Base-by-base conservation (phyloP, 148 eudicot species). In the Chenopodium quinoa region DNA sequence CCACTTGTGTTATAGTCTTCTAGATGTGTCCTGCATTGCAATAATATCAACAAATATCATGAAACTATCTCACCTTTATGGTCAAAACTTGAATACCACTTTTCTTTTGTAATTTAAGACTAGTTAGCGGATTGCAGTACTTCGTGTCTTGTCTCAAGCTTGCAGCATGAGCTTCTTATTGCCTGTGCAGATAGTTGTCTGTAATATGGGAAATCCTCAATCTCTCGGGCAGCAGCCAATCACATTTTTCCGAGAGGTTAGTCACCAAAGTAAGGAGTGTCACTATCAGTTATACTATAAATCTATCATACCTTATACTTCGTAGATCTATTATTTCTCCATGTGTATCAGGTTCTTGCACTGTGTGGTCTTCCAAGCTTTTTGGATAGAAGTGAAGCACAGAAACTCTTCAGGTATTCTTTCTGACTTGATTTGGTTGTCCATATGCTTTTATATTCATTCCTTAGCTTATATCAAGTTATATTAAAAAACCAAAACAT, bases 121-220 rank as follows among this genome's bases (percentile, higher is more conserved):
- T 40, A 40, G 6, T 40, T 40, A 40, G 44, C 5, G 44, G 44
- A 40, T 40, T 40, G 44, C 44, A 27, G 19, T 16, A 50, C 34
- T 67, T 3, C 44, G 7, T 40, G 44, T 40, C 37, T 40, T 40
- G 44, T 40, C 44, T 40, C 44, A 40, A 40, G 44, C 44, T 5
- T 40, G 44, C 44, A 6, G 44, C 40, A 69, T 80, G 73, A 82
- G 67, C 84, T 70, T 72, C 82, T 37, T 13, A 22, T 75, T 48
- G 19, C 4, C 16, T 65, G 66, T 80, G 56, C 95, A 96, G 99
- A 92, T 96, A 81, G 84, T 96, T 40, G 92, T 89, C 85, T 96
- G 98, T 81, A 92, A 97, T 79, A 94, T 97, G 72, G 99, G 99
- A 82, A 97, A 97, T 84, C 98, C 98, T 76, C 98, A 97, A 81